Evolutionary conservation across 2,329 filamentous ascomycete genomes (phyloP), one percentile per base, ranked within the genome.

Genomic region (Exophiala xenobiotica): DNA sequence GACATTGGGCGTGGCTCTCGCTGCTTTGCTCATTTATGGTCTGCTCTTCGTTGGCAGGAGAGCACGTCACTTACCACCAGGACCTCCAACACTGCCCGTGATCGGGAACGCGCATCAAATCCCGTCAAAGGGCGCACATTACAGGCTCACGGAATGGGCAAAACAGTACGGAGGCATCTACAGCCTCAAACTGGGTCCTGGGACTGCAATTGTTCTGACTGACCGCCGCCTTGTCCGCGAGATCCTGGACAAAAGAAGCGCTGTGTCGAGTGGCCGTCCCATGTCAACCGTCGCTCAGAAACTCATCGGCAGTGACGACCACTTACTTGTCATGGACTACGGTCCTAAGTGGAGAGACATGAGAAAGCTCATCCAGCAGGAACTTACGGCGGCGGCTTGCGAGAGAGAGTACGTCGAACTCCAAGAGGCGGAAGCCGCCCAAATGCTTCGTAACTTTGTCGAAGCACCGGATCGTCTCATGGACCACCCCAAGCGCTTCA

Each of bases 281-380:
- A 57, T 63, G 0, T 72, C 68, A 0, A 72, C 74, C 48, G 70
- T 78, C 7, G 65, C 68, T 1, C 62, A 73, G 26, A 58, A 61
- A 9, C 61, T 78, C 20, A 75, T 78, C 42, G 71, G 71, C 3
- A 63, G 67, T 2, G 74, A 74, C 2, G 70, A 78, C 54, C 76
- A 78, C 57, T 62, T 77, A 3, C 64, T 77, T 3, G 58, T 74
- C 19, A 76, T 78, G 70, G 62, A 74, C 29, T 75, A 77, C 40
- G 71, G 72, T 0, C 63, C 69, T 11, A 65, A 62, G 14, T 79
- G 77, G 77, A 65, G 73, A 5, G 65, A 57, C 3, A 68, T 71
- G n/a, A 68, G 78, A n/a, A 74, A 72, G 51, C 57, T 76, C 2
- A 62, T 76, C 5, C 72, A 77, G 47, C 70, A 74, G 43, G 64